Base-by-base conservation (phyloP, 129 eudicot species). In the Silybum marianum region DNA sequence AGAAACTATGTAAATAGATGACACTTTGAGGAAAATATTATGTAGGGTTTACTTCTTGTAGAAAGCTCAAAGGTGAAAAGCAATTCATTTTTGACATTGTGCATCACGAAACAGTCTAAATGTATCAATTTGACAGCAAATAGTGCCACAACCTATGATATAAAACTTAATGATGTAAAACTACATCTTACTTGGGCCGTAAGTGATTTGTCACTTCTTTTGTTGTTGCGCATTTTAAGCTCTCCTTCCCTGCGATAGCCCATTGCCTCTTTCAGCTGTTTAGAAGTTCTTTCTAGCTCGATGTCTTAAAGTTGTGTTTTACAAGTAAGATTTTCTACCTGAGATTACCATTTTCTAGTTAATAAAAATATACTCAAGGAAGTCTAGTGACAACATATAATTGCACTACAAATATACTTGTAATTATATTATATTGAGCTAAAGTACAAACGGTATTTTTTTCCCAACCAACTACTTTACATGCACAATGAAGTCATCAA, bases 171-270 rank as follows among this genome's bases (percentile, higher is more conserved):
- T 38, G 65, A 77, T 21, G 8, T 23, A 78, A 67, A 72, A n/a
- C 76, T 78, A 71, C 1, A 71, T 69, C 90, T 83, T 90, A 95
- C 98, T 85, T 95, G 98, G 63, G 97, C 93, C 70, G 98, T 95
- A 69, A 95, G 97, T 42, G 98, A 95, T 76, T 92, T 95, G 92
- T 95, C 84, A 95, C 98, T 91, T 95, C 94, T 87, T 92, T 95
- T 26, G 98, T 97, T 9, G 94, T 97, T 86, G 90, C 90, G 92
- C 98, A 95, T 84, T 89, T 95, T 72, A 97, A 94, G 84, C 94
- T 85, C 91, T 95, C 98, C 66, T 95, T 97, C 81, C 94, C 93
- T 75, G 97, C 97, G 81, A 95, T 78, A 72, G 94, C 30, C 84
- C 66, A 95, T 84, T 26, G 97, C 97, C 85, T 95, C 98, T 88